Evolutionary conservation across 768 basidiomycete genomes (phyloP).

Genomic region (Suillus sp.): DNA sequence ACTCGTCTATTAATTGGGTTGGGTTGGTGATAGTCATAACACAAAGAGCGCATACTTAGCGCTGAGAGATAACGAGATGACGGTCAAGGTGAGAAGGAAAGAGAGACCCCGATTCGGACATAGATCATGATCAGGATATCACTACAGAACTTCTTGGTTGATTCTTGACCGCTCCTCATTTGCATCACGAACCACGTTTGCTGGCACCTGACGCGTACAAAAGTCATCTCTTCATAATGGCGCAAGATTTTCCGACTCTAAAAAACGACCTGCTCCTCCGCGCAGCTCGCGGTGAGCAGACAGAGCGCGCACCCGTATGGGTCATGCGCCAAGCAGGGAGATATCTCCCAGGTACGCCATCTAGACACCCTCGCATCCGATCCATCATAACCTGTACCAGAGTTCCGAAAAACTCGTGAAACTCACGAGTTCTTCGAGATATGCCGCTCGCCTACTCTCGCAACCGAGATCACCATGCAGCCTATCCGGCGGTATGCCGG

Average conservation of each 20-base stretch:
- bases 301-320: slow-evolving; percentile 95
- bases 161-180: too few species aligned
- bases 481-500: slow-evolving; percentile 88
- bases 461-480: slow-evolving; percentile 88
- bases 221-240: slow-evolving; percentile 29
- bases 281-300: slow-evolving; percentile 87
- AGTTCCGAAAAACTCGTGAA: slow-evolving; percentile 86
- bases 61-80: not conserved
- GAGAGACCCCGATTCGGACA: slow-evolving; percentile 1
- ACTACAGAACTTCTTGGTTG: too few species aligned
- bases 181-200: not conserved
- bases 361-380: slow-evolving; percentile 5
- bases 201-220: not conserved
- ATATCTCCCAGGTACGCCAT: slow-evolving; percentile 80
- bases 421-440: slow-evolving; percentile 93
- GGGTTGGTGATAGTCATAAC: slow-evolving; percentile 58
- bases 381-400: slow-evolving; percentile 41
- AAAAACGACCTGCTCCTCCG: slow-evolving; percentile 88
- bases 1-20: slow-evolving; percentile 67
- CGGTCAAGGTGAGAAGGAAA: slow-evolving; percentile 1
- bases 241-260: slow-evolving; percentile 62
- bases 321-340: slow-evolving; percentile 97
- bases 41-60: slow-evolving; percentile 8
- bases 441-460: slow-evolving; percentile 89
- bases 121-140: not conserved